phyloP scores from a whole-genome alignment of 305 asterid species.

The Fraxinus baroniana region DNA sequence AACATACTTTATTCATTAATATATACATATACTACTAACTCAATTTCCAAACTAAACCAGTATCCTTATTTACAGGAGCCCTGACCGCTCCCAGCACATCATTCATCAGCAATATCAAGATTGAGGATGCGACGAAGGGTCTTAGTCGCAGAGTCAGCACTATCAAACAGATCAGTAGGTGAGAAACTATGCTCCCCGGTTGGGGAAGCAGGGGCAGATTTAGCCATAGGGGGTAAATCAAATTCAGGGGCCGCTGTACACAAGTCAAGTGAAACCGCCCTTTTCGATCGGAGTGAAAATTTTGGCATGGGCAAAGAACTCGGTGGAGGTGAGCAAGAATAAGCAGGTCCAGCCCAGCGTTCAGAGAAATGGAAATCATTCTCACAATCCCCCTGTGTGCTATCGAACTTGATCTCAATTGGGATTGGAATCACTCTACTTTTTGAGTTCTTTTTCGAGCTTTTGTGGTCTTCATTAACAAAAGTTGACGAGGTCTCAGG shows the following conservation, averaged over 20 bases:
- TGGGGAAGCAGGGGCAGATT: slow-evolving; percentile 90
- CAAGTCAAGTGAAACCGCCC: slow-evolving; percentile 69
- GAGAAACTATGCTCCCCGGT: slow-evolving; percentile 54
- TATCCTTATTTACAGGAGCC: slow-evolving; percentile 45
- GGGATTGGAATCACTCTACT: slow-evolving; percentile 48
- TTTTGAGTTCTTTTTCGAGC: slow-evolving; percentile 32
- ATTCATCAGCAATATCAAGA: slow-evolving; percentile 63
- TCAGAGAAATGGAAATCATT: slow-evolving; percentile 52
- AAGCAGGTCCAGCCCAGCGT: slow-evolving; percentile 94
- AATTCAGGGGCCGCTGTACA: slow-evolving; percentile 44
- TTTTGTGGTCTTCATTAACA: slow-evolving; percentile 27
- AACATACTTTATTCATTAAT: slow-evolving; percentile 42
- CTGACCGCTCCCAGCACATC: slow-evolving; percentile 37
- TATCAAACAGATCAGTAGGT: slow-evolving; percentile 40
- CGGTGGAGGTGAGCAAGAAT: slow-evolving; percentile 86
- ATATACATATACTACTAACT: slow-evolving; percentile 38
- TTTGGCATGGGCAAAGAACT: slow-evolving; percentile 92
- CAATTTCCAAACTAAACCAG: slow-evolving; percentile 29
- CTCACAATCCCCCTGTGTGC: slow-evolving; percentile 8
- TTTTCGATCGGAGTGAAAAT: slow-evolving; percentile 59
- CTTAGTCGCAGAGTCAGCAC: slow-evolving; percentile 67
- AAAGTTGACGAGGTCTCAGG: slow-evolving; percentile 43
- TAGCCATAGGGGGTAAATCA: slow-evolving; percentile 50
- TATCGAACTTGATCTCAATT: slow-evolving; percentile 31
- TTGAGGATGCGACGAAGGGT: slow-evolving; percentile 92